Evolutionary conservation across 2,329 filamentous ascomycete genomes (phyloP), one percentile per base, ranked within the genome.

Genomic region (Cercospora berteroae): DNA sequence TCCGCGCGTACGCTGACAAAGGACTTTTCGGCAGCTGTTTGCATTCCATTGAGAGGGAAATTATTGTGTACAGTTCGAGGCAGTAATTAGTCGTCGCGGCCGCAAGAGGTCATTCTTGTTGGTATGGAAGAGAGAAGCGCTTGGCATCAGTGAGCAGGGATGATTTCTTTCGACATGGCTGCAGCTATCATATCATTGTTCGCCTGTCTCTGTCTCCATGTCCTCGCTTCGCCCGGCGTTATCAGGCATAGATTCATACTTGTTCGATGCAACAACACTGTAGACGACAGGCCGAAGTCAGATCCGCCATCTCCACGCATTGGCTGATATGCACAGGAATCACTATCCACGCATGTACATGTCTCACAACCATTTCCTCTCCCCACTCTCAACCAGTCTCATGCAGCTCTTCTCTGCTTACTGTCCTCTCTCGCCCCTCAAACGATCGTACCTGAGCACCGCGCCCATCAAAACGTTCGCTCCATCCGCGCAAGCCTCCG

Each of bases 401-500:
- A 25, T 20, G 5, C 52, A 13, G 9, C 25, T 13, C 20, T n/a
- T 56, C 52, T n/a, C 23, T 60, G 31, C 29, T 60, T 12, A 60
- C 29, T 20, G 18, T 18, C 61, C 70, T 63, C 69, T 72, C 69
- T 79, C 72, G 50, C 78, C 79, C 67, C 82, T 78, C 75, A 83
- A 74, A 44, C 77, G 72, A 76, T 85, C 83, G 75, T 81, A 85
- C 48, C 81, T 77, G 62, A 85, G 25, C 33, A 86, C 83, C 55
- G 83, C 81, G 57, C 84, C 82, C 64, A 85, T 71, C 71, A 86
- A 70, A 4, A 84, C 81, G 72, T 86, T 83, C 16, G 81, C 78
- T 0, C 82, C 82, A 61, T 82, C 71, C 23, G 79, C 80, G 76
- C 82, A 84, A 68, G 82, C 80, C 69, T 82, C 80, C 13, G 81